Conservation (phyloP, 768 basidiomycete genomes). For the Russula earlei region DNA sequence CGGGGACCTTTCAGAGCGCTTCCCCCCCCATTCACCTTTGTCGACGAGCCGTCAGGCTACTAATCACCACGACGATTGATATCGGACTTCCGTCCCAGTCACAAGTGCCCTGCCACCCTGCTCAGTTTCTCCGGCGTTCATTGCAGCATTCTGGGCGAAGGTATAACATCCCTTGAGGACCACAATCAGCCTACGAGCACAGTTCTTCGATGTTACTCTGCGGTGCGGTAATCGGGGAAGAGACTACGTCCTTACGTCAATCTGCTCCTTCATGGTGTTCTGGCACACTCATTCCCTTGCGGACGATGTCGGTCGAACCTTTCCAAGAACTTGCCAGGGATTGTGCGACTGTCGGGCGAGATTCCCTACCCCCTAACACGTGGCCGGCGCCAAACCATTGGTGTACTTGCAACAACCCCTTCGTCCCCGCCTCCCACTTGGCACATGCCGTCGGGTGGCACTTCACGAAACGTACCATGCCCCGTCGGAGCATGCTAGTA, state of each 20-base stretch:
- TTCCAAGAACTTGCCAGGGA: neutral
- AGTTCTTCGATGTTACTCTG: neutral
- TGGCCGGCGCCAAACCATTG: neutral
- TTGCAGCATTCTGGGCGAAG: neutral
- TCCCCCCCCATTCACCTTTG: neutral
- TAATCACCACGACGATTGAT: constrained; percentile 3
- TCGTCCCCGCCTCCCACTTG: neutral
- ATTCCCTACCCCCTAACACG: neutral
- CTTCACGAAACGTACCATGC: neutral
- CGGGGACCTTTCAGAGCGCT: neutral
- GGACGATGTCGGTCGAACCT: neutral
- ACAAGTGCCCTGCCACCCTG: neutral
- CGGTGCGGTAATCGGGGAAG: neutral
- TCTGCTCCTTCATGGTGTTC: neutral
- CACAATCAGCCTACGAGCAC: too few species aligned
- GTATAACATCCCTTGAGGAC: neutral
- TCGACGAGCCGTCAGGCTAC: neutral
- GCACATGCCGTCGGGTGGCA: neutral
- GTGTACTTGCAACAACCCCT: neutral
- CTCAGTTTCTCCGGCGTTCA: neutral
- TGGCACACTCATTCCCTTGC: neutral
- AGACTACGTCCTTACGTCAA: neutral
- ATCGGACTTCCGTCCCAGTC: neutral
- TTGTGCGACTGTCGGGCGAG: too few species aligned
- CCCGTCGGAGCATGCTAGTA: neutral